A percentile compares a stretch with the other conserved stretches of the same genome.
Conservation (phyloP, 768 basidiomycete genomes). For the Podaxis carcinomalis region DNA sequence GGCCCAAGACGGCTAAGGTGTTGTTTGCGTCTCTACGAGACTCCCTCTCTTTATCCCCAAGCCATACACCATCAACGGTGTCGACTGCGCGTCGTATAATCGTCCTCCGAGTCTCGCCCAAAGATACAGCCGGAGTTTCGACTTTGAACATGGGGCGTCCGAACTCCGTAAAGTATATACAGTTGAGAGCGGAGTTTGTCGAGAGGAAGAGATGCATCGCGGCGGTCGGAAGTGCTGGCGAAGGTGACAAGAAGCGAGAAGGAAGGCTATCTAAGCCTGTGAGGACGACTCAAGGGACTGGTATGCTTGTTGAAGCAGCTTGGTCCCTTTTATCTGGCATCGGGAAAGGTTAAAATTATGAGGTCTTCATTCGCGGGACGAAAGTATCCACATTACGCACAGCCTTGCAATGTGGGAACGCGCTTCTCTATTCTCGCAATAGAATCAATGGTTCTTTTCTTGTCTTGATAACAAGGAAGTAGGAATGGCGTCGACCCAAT, state of each 20-base stretch:
- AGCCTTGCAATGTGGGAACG: background rate
- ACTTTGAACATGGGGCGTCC: slow-evolving; percentile 3
- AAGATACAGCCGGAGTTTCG: background rate
- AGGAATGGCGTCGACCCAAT: no score
- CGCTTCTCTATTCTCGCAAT: background rate
- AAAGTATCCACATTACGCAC: background rate
- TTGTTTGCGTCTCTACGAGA: background rate
- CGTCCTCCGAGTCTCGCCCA: slow-evolving; percentile 2
- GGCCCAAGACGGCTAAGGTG: background rate
- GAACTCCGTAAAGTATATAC: background rate
- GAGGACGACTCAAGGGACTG: background rate
- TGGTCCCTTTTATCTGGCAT: background rate
- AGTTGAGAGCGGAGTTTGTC: slow-evolving; percentile 3
- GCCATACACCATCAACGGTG: slow-evolving; percentile 5
- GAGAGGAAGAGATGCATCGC: slow-evolving; percentile 6
- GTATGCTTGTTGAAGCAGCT: background rate
- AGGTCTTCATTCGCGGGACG: background rate
- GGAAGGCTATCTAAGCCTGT: background rate
- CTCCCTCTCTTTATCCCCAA: background rate
- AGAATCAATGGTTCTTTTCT: background rate
- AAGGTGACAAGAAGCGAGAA: background rate
- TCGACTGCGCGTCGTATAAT: slow-evolving; percentile 4
- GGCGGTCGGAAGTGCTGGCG: background rate
- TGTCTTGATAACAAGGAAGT: background rate
- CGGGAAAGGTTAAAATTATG: background rate